A percentile compares a stretch with the other conserved stretches of the same genome.
Conservation (phyloP, 768 basidiomycete species). For the Asterophora lycoperdoides region DNA sequence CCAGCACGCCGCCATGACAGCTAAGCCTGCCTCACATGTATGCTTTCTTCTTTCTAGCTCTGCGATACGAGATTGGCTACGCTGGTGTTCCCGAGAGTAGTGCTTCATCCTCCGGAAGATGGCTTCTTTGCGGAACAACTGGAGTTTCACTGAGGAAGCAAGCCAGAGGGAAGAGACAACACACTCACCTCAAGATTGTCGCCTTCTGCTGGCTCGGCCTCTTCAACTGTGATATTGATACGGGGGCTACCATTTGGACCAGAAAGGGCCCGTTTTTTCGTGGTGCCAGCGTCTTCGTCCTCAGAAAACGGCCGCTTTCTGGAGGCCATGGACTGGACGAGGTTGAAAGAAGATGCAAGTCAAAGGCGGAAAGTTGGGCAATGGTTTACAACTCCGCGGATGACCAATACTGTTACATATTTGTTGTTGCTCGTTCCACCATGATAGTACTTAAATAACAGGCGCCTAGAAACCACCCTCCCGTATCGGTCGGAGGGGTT, state of each 20-base stretch:
- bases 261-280: slow-evolving; percentile 56
- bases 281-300: slow-evolving; percentile 41
- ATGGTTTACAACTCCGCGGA: slow-evolving; percentile 41
- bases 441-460: too few relatives aligned
- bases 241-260: slow-evolving; percentile 48
- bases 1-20: slow-evolving; percentile 79
- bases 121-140: slow-evolving; percentile 87
- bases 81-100: slow-evolving; percentile 72
- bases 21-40: slow-evolving; percentile 65
- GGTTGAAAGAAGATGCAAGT: slow-evolving; percentile 16
- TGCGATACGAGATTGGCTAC: slow-evolving; percentile 54
- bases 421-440: slow-evolving; percentile 1
- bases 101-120: slow-evolving; percentile 82
- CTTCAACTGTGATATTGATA: slow-evolving; percentile 43
- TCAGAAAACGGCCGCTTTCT: slow-evolving; percentile 56
- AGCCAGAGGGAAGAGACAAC: slow-evolving; percentile 12
- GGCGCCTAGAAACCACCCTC: too few relatives aligned
- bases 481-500: too few relatives aligned
- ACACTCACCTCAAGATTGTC: slow-evolving; percentile 61
- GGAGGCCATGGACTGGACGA: slow-evolving; percentile 40
- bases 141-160: slow-evolving; percentile 14
- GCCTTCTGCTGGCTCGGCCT: slow-evolving; percentile 46
- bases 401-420: slow-evolving; percentile 37
- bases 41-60: slow-evolving; percentile 63
- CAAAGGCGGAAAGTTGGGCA: slow-evolving; percentile 14